Conservation (phyloP, 1,284 basidiomycete species). For the Cryptococcus sp. region DNA sequence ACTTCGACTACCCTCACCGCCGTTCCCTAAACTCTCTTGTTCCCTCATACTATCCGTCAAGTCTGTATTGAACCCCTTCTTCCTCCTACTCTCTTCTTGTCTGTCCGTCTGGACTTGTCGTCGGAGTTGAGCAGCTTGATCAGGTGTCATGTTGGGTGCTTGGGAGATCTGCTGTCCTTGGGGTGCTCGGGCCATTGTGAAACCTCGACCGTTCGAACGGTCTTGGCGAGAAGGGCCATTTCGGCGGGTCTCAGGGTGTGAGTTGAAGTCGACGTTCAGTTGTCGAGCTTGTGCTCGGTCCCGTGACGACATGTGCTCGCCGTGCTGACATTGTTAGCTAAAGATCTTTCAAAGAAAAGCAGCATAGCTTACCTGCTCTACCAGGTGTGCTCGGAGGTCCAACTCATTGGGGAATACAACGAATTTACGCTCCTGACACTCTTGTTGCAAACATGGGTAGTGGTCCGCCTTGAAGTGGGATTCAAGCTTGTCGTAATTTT, state of each 20-base stretch:
- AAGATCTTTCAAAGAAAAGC: not conserved
- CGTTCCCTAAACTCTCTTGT: constrained; percentile 1
- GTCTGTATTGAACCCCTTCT: constrained; percentile 59
- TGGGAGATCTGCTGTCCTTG: constrained; percentile 35
- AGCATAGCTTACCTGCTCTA: constrained; percentile 47
- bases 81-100: constrained; percentile 36
- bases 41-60: constrained; percentile 50
- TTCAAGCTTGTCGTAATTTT: constrained; percentile 69
- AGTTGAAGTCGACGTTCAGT: constrained; percentile 67
- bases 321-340: constrained; percentile 54
- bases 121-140: constrained; percentile 37
- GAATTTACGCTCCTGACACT: constrained; percentile 83
- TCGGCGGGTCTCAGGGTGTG: constrained; percentile 58
- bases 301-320: constrained; percentile 68
- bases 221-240: constrained; percentile 21
- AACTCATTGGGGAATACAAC: constrained; percentile 85
- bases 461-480: constrained; percentile 55
- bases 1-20: constrained; percentile 13
- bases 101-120: constrained; percentile 33
- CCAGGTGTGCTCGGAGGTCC: constrained; percentile 88
- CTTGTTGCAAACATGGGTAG: constrained; percentile 67
- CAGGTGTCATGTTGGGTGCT: constrained; percentile 32
- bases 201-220: constrained; percentile 22
- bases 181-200: constrained; percentile 16
- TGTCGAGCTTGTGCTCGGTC: constrained; percentile 74